Evolutionary conservation across 306 rosid species (phyloP).

Genomic region (Acacia confusa): DNA sequence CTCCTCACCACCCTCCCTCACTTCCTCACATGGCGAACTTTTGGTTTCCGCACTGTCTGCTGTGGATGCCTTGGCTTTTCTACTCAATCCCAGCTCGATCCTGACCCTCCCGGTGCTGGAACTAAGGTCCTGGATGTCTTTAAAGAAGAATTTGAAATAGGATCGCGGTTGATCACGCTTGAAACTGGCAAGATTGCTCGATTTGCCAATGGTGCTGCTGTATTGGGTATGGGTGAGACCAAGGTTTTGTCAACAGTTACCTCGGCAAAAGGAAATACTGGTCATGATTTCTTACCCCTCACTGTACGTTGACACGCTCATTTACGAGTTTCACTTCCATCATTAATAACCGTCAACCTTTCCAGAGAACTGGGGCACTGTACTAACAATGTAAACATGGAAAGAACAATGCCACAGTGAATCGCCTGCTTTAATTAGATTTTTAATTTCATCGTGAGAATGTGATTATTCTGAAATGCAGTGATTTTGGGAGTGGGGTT

Average conservation of each 20-base stretch:
- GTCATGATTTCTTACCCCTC: constrained; percentile 87
- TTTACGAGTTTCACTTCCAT: neutral
- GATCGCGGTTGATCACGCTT: constrained; percentile 60
- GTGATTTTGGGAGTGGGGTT: neutral
- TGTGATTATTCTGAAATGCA: neutral
- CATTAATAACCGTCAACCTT: neutral
- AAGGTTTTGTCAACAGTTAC: constrained; percentile 74
- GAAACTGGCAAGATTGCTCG: constrained; percentile 88
- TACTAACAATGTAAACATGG: neutral
- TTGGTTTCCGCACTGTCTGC: constrained; percentile 57
- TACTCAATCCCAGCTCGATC: constrained; percentile 45
- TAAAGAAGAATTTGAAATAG: constrained; percentile 84
- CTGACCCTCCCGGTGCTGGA: constrained; percentile 37
- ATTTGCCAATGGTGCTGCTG: constrained; percentile 86
- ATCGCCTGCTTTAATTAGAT: neutral
- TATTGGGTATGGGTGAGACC: constrained; percentile 68
- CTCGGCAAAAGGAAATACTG: constrained; percentile 60
- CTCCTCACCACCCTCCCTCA: constrained; percentile 51
- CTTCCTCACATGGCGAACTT: constrained; percentile 51
- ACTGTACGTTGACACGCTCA: constrained; percentile 51
- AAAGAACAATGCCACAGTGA: neutral
- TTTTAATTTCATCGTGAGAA: neutral
- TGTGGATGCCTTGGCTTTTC: constrained; percentile 63
- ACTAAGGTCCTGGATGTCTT: constrained; percentile 60
- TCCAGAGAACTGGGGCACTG: neutral